These are phyloP conservation scores for Psilocybe cubensis DNA, from an alignment of 768 basidiomycete species.

Conservation along the genomic window DNA sequence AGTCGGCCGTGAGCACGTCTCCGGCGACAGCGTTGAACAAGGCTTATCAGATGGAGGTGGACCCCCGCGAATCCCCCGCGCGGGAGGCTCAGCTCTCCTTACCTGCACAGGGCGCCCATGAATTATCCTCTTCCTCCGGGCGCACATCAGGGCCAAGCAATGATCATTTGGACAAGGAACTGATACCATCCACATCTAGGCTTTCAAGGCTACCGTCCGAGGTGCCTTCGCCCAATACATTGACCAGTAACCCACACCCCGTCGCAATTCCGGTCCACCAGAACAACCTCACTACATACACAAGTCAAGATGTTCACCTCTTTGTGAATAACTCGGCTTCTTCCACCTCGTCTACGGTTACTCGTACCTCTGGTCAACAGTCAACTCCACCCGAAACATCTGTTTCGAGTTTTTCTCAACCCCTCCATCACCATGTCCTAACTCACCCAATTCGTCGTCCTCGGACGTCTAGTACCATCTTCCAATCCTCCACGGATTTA, in stretches of 20 bases:
- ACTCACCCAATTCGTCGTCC: conserved; percentile 58
- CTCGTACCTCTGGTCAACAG: conserved; percentile 32
- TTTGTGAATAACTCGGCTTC: conserved; percentile 54
- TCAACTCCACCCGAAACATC: conserved; percentile 51
- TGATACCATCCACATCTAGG: conserved; percentile 62
- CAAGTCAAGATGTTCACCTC: conserved; percentile 38
- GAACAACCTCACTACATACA: conserved; percentile 30
- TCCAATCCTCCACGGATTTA: conserved; percentile 66
- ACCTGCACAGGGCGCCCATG: conserved; percentile 23
- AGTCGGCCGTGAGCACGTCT: conserved; percentile 23
- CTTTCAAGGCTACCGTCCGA: conserved; percentile 46
- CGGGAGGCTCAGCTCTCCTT: conserved; percentile 13
- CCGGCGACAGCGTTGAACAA: conserved; percentile 20
- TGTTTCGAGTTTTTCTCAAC: conserved; percentile 51
- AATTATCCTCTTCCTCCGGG: conserved; percentile 10
- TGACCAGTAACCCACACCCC: conserved; percentile 31
- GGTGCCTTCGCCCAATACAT: conserved; percentile 46
- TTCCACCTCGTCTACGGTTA: conserved; percentile 40
- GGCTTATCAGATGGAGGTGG: conserved; percentile 27
- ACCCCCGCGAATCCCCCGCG: conserved; percentile 21
- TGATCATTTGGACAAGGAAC: conserved; percentile 46
- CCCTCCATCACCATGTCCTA: conserved; percentile 59
- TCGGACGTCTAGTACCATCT: conserved; percentile 69
- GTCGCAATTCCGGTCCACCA: conserved; percentile 56
- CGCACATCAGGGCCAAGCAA: conserved; percentile 19